Evolutionary conservation across 176 grass and related monocot genomes (phyloP).

Genomic region (Triticum monococcum): DNA sequence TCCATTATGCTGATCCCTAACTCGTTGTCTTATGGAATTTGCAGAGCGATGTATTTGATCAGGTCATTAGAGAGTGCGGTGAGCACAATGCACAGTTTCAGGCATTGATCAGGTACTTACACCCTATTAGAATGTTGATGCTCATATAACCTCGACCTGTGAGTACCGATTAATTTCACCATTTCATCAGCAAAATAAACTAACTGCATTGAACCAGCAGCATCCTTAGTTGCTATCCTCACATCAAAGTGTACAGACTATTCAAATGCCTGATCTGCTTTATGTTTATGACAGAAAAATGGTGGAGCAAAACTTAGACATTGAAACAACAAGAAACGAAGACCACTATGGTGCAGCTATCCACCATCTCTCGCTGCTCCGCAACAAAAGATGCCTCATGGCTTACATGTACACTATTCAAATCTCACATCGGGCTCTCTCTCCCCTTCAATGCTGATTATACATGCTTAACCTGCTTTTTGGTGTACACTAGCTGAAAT

Average conservation of each 20-base stretch:
- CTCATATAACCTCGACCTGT: neutral
- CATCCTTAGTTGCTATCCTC: neutral
- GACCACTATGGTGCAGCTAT: conserved; percentile 92
- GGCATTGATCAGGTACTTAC: conserved; percentile 66
- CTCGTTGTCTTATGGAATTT: neutral
- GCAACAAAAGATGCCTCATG: conserved; percentile 97
- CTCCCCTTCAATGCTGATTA: neutral
- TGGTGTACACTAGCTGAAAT: neutral
- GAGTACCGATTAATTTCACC: neutral
- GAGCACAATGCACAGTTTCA: conserved; percentile 87
- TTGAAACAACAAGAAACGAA: conserved; percentile 76
- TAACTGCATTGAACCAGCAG: neutral
- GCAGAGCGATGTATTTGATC: conserved; percentile 86
- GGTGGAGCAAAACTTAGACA: conserved; percentile 79
- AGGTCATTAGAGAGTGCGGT: conserved; percentile 80
- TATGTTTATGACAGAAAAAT: conserved; percentile 69
- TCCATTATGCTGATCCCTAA: neutral
- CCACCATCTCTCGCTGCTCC: conserved; percentile 89
- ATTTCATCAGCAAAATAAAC: neutral
- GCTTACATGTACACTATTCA: conserved; percentile 73
- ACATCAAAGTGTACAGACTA: neutral
- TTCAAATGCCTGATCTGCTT: neutral
- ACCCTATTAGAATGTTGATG: conserved; percentile 6
- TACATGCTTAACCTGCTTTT: neutral
- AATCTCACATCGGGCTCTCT: neutral